Evolutionary conservation across 108 stramenopile species (phyloP), one percentile per base, ranked within the genome.

Genomic region (Cyclotella sp.): DNA sequence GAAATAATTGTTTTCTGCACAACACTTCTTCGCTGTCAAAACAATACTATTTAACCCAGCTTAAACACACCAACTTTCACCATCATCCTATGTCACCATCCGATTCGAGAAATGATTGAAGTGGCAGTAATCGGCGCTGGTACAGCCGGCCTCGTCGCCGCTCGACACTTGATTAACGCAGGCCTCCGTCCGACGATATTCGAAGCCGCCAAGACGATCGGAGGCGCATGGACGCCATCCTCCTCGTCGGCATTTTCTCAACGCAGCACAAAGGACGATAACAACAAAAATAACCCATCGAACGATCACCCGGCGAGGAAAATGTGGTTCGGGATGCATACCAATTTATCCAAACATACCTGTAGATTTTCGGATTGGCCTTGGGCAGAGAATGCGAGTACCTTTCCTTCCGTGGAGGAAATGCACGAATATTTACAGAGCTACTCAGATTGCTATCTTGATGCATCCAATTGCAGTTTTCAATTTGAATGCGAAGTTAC

Each of bases 361-460:
- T 90, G 90, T 68, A 76, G 77, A 26, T 90, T 88, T 67, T 83
- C 88, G 22, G 90, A 90, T 47, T 87, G 76, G 80, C 90, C 90
- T 18, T 90, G 90, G 90, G 71, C 89, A 19, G 80, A 81, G 0
- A 75, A 60, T 55, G 72, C 86, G 30, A 83, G 81, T n/a, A 88
- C 86, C 8, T 90, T 90, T 77, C 86, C 86, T 24, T 68, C 82
- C 6, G 74, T 72, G 27, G 70, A 64, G 24, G 88, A 90, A 61
- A 86, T 90, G 86, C 77, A 85, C 77, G 41, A 61, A 14, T 90
- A 90, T 63, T 67, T 90, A 10, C 69, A 83, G 16, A 55, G 68
- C 24, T 90, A 88, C 68, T 73, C 87, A 53, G 63, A 87, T 22
- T 34, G 69, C n/a, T 89, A 81, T 70, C 49, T 89, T 11, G 42